These are phyloP conservation scores for Arthrobotrys sinensis DNA, from an alignment of 2,329 filamentous ascomycete species.

Conservation along the genomic window DNA sequence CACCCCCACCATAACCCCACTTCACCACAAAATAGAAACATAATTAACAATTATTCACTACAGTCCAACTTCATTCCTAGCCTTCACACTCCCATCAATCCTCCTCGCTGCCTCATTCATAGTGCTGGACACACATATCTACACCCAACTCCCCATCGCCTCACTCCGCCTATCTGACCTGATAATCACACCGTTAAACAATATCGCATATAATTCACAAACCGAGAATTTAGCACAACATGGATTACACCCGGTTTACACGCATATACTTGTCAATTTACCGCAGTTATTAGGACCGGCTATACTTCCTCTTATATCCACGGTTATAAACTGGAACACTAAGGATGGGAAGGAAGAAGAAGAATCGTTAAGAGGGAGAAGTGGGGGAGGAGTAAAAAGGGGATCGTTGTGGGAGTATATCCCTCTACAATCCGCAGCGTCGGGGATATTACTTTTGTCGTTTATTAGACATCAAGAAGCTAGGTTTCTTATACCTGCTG, in stretches of 20 bases:
- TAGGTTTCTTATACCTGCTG: slow-evolving; percentile 71
- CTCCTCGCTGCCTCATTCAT: slow-evolving; percentile 76
- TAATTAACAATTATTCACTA: slow-evolving; percentile 70
- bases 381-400: slow-evolving; percentile 3
- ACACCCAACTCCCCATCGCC: slow-evolving; percentile 42
- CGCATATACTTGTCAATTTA: slow-evolving; percentile 71
- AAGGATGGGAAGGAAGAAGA: slow-evolving; percentile 3
- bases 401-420: slow-evolving; percentile 12
- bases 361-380: background rate
- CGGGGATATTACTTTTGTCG: slow-evolving; percentile 62
- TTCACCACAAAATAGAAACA: slow-evolving; percentile 45
- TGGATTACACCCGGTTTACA: slow-evolving; percentile 72
- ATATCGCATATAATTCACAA: slow-evolving; percentile 71
- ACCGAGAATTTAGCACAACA: slow-evolving; percentile 71
- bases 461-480: slow-evolving; percentile 70
- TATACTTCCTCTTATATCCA: slow-evolving; percentile 68
- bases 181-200: slow-evolving; percentile 72
- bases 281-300: slow-evolving; percentile 72
- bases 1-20: background rate
- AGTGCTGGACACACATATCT: slow-evolving; percentile 55
- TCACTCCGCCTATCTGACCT: slow-evolving; percentile 62
- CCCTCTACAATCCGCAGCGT: slow-evolving; percentile 63
- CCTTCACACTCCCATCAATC: slow-evolving; percentile 70
- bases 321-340: slow-evolving; percentile 10
- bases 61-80: slow-evolving; percentile 69